Evolutionary conservation across 768 basidiomycete genomes (phyloP).

Genomic region (Floccularia luteovirens): DNA sequence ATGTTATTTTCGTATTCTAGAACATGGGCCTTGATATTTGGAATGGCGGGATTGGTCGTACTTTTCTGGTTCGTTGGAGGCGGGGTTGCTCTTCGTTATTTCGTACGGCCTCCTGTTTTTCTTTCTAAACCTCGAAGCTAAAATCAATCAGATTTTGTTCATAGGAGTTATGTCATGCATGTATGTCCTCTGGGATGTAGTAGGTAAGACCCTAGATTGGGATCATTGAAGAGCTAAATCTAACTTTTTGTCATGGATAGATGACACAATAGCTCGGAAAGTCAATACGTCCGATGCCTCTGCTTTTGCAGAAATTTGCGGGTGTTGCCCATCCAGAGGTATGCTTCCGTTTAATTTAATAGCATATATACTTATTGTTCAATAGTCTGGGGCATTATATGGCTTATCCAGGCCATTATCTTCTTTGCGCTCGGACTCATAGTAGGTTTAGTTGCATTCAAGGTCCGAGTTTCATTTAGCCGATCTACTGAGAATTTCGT

Average conservation of each 20-base stretch:
- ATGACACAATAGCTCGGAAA: slow-evolving; percentile 79
- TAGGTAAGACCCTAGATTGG: slow-evolving; percentile 37
- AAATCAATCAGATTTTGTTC: slow-evolving; percentile 32
- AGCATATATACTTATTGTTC: slow-evolving; percentile 3
- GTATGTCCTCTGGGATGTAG: slow-evolving; percentile 85
- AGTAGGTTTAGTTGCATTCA: slow-evolving; percentile 76
- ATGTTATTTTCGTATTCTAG: slow-evolving; percentile 23
- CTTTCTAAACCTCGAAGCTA: not conserved
- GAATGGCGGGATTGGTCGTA: slow-evolving; percentile 74
- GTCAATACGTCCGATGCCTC: slow-evolving; percentile 86
- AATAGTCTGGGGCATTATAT: slow-evolving; percentile 83
- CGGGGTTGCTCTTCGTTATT: slow-evolving; percentile 67
- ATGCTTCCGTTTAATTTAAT: slow-evolving; percentile 5
- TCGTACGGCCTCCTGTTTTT: slow-evolving; percentile 34
- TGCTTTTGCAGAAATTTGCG: slow-evolving; percentile 77
- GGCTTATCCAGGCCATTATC: slow-evolving; percentile 67
- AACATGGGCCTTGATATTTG: slow-evolving; percentile 71
- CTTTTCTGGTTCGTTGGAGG: slow-evolving; percentile 80
- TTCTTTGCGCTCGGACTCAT: slow-evolving; percentile 75
- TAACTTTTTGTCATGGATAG: slow-evolving; percentile 21
- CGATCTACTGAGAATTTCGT: not conserved
- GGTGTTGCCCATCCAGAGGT: slow-evolving; percentile 83
- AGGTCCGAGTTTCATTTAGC: slow-evolving; percentile 38
- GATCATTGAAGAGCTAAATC: not conserved
- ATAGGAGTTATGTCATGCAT: slow-evolving; percentile 84